These are phyloP conservation scores for Spatholobus suberectus DNA, from an alignment of 306 rosid species.

Conservation along the genomic window DNA sequence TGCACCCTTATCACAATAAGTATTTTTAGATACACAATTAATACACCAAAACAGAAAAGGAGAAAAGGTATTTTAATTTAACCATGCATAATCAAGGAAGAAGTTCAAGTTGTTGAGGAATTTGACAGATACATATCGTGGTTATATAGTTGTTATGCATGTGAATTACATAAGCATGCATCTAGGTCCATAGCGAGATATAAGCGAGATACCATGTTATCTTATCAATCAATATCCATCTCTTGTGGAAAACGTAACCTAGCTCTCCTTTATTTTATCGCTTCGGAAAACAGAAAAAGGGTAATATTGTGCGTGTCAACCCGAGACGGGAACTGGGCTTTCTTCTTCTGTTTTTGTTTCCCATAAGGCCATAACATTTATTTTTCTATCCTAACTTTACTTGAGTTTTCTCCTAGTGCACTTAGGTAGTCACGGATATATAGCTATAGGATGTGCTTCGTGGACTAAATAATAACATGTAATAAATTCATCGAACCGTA, in stretches of 20 bases:
- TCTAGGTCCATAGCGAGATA: background rate
- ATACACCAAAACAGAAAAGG: background rate
- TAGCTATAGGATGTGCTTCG: background rate
- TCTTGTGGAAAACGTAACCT: conserved; percentile 44
- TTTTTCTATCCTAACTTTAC: background rate
- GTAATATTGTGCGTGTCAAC: conserved; percentile 34
- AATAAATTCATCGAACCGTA: conserved; percentile 40
- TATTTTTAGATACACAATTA: background rate
- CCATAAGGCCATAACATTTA: background rate
- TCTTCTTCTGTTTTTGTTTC: background rate
- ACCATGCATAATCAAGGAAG: conserved; percentile 14
- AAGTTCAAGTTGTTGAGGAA: background rate
- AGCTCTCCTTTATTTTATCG: conserved; percentile 40
- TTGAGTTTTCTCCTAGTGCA: background rate
- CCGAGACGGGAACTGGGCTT: background rate
- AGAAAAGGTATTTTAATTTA: background rate
- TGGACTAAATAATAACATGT: conserved; percentile 32
- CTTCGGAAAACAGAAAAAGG: conserved; percentile 4
- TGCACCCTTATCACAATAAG: background rate
- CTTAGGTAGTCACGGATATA: conserved; percentile 25
- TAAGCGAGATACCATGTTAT: conserved; percentile 10
- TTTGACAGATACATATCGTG: conserved; percentile 6
- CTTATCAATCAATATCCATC: conserved; percentile 29
- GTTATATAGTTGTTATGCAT: conserved; percentile 24
- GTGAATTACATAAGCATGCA: conserved; percentile 37